Evolutionary conservation across 2,329 filamentous ascomycete species (phyloP).

Genomic region (Monosporascus ibericus): DNA sequence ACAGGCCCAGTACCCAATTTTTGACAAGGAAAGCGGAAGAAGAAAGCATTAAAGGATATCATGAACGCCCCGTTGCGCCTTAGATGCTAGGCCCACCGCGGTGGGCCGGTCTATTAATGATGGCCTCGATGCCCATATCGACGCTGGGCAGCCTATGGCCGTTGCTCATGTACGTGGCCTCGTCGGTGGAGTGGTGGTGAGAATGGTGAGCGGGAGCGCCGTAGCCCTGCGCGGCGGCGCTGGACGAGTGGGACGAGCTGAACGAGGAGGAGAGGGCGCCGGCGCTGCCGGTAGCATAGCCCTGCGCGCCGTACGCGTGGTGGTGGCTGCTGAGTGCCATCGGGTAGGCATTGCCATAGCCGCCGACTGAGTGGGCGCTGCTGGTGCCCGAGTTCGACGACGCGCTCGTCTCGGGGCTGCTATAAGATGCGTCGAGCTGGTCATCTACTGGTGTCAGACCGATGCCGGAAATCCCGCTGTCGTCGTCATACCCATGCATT

Average conservation of each 20-base stretch:
- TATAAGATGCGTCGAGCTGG: conserved; percentile 47
- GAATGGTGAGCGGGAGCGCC: conserved; percentile 22
- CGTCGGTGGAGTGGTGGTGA: conserved; percentile 29
- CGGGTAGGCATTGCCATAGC: conserved; percentile 26
- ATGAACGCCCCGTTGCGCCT: conserved; percentile 18
- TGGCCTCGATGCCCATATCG: conserved; percentile 56
- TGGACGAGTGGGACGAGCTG: conserved; percentile 49
- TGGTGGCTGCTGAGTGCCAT: conserved; percentile 23
- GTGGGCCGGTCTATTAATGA: conserved; percentile 45
- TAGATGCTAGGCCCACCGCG: conserved; percentile 5
- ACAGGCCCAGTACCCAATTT: too few relatives aligned
- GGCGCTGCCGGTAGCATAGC: conserved; percentile 20
- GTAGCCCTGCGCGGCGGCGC: conserved; percentile 29
- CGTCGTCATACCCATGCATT: conserved; percentile 54
- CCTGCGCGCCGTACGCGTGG: conserved; percentile 15
- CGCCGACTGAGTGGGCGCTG: conserved; percentile 17
- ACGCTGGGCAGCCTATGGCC: conserved; percentile 46
- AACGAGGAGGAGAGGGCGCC: conserved; percentile 35
- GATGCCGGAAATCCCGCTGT: conserved; percentile 63
- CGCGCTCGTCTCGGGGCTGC: conserved; percentile 45
- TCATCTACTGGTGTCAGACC: conserved; percentile 54
- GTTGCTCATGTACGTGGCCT: conserved; percentile 42
- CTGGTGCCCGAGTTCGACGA: conserved; percentile 36
- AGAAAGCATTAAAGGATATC: conserved; percentile 8
- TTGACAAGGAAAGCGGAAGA: neutral